Evolutionary conservation across 495 filamentous ascomycete genomes (phyloP).

Genomic region (Hypoxylon fragiforme): DNA sequence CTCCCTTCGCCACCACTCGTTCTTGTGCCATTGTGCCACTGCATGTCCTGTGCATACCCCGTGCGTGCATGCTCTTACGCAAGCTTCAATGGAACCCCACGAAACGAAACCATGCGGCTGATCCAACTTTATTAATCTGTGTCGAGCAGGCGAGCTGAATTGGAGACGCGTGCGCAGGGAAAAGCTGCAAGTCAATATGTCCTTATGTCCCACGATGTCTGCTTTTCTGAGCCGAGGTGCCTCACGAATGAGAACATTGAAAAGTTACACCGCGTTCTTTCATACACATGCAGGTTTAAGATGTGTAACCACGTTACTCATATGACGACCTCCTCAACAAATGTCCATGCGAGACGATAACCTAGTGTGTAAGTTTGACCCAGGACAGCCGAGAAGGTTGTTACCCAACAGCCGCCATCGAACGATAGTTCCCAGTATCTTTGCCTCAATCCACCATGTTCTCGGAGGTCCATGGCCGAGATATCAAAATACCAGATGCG

Average conservation of each 20-base stretch:
- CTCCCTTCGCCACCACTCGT: slow-evolving; percentile 2
- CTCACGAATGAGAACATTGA: not conserved
- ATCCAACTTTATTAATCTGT: slow-evolving; percentile 17
- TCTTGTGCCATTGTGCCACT: slow-evolving; percentile 10
- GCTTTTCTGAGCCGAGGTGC: not conserved
- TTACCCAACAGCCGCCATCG: slow-evolving; percentile 14
- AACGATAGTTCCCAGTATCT: slow-evolving; percentile 6
- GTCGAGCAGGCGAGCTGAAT: slow-evolving; percentile 4
- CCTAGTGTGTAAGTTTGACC: not conserved
- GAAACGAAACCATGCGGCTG: slow-evolving; percentile 24
- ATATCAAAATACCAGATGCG: not conserved
- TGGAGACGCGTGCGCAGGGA: slow-evolving; percentile 3
- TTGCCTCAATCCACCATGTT: not conserved
- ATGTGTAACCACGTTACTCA: not conserved
- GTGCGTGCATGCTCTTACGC: slow-evolving; percentile 21
- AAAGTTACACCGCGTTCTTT: not conserved
- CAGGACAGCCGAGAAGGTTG: not conserved
- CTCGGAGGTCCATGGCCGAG: not conserved
- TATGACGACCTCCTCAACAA: not conserved
- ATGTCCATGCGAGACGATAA: slow-evolving; percentile 12
- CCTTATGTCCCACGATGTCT: not conserved
- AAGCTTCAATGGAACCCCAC: slow-evolving; percentile 25
- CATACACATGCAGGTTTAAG: not conserved
- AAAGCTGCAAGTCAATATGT: slow-evolving; percentile 3
- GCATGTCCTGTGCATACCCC: slow-evolving; percentile 21